These are phyloP conservation scores for Starmerella khaoyaiensis DNA, from an alignment of 805 yeast genomes.

Conservation along the genomic window DNA sequence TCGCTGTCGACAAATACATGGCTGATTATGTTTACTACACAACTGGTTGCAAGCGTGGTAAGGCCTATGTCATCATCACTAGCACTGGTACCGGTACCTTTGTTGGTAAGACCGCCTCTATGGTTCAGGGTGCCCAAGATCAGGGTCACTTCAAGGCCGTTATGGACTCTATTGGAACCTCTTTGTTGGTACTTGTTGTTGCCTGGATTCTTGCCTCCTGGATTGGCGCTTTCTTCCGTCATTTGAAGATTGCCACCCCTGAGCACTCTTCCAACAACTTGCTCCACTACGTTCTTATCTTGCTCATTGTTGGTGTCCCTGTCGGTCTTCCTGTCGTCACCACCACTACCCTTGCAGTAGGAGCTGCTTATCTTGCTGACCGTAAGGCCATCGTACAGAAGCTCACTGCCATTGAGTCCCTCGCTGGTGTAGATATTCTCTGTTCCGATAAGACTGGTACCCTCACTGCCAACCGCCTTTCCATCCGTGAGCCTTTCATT, in stretches of 20 bases:
- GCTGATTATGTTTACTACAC: conserved; percentile 89
- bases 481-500: conserved; percentile 94
- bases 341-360: conserved; percentile 97
- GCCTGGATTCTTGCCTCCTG: conserved; percentile 75
- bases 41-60: conserved; percentile 92
- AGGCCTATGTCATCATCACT: conserved; percentile 84
- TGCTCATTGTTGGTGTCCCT: conserved; percentile 95
- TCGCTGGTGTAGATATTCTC: conserved; percentile 93
- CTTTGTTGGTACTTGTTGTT: conserved; percentile 76
- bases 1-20: conserved; percentile 85
- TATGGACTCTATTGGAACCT: conserved; percentile 92
- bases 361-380: conserved; percentile 96
- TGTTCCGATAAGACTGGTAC: conserved; percentile 98
- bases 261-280: conserved; percentile 34
- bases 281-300: conserved; percentile 85
- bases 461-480: conserved; percentile 87
- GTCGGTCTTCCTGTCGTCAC: conserved; percentile 98
- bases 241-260: conserved; percentile 65
- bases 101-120: conserved; percentile 95
- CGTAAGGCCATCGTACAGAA: conserved; percentile 94
- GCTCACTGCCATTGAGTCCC: conserved; percentile 88
- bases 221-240: conserved; percentile 93
- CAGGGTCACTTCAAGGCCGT: conserved; percentile 98
- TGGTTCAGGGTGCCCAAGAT: conserved; percentile 89
- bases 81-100: conserved; percentile 91